Conservation (phyloP, 768 basidiomycete genomes). For the Tulasnella sp. region DNA sequence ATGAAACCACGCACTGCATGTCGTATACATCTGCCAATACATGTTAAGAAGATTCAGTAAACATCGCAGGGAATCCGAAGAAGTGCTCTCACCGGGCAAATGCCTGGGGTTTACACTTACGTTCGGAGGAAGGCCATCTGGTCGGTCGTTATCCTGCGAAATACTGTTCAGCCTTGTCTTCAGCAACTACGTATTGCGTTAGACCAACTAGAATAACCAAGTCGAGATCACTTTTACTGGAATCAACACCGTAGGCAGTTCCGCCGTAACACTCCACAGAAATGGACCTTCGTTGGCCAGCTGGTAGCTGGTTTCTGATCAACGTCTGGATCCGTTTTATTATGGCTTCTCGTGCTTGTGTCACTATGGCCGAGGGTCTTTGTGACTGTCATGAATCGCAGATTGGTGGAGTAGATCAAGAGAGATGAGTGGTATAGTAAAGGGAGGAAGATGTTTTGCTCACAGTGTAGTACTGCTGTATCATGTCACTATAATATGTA, state of each 20-base stretch:
- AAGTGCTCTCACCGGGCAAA: slow-evolving; percentile 28
- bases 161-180: too few species aligned
- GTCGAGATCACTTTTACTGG: slow-evolving; percentile 37
- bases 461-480: too few species aligned
- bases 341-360: neutral
- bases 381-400: slow-evolving; percentile 4
- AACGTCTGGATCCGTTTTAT: neutral
- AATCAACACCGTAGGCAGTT: slow-evolving; percentile 35
- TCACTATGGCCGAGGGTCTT: slow-evolving; percentile 1
- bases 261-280: slow-evolving; percentile 40
- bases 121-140: slow-evolving; percentile 25
- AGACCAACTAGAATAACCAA: slow-evolving; percentile 39
- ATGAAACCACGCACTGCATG: too few species aligned
- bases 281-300: too few species aligned
- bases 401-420: too few species aligned
- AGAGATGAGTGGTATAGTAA: too few species aligned
- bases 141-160: slow-evolving; percentile 27
- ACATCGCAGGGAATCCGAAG: too few species aligned
- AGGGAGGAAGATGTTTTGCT: too few species aligned
- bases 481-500: too few species aligned
- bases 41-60: too few species aligned
- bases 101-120: slow-evolving; percentile 19
- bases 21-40: too few species aligned
- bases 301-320: neutral
- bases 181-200: too few species aligned